phyloP scores from a whole-genome alignment of 192 early-diverging fungal genomes.

The Mortierella claussenii region DNA sequence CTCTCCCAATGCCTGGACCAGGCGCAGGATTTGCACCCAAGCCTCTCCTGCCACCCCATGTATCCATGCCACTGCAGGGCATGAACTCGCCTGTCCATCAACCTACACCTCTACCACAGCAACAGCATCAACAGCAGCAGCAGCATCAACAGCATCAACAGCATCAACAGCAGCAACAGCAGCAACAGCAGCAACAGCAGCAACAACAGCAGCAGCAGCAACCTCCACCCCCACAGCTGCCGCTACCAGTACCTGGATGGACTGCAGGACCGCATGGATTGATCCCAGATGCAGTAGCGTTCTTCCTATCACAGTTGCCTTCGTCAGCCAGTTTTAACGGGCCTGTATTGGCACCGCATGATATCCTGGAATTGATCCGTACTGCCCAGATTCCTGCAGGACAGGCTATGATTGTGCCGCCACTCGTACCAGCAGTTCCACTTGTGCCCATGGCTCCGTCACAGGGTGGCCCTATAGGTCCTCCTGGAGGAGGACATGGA shows the following conservation, averaged over 20 bases:
- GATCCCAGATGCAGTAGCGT: slow-evolving; percentile 59
- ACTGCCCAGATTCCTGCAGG: slow-evolving; percentile 53
- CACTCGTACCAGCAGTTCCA: slow-evolving; percentile 29
- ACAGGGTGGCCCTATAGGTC: no score
- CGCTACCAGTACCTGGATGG: slow-evolving; percentile 39
- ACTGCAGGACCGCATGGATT: slow-evolving; percentile 39
- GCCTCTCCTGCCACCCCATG: slow-evolving; percentile 20
- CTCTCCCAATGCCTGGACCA: slow-evolving; percentile 22
- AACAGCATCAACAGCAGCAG: slow-evolving; percentile 11
- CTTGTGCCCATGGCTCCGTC: not conserved
- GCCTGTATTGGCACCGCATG: slow-evolving; percentile 49
- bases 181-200: slow-evolving; percentile 1
- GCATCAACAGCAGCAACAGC: no score
- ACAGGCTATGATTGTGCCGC: slow-evolving; percentile 43
- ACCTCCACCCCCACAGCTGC: slow-evolving; percentile 11
- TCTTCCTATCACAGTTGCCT: slow-evolving; percentile 59
- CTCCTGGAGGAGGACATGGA: not conserved
- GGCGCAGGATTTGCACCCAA: slow-evolving; percentile 27
- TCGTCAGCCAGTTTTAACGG: slow-evolving; percentile 57
- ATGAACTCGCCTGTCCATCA: slow-evolving; percentile 8
- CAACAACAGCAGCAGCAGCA: not conserved
- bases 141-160: slow-evolving; percentile 1
- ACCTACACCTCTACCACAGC: slow-evolving; percentile 2
- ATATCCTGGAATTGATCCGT: slow-evolving; percentile 57
- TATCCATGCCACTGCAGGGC: slow-evolving; percentile 23